These are phyloP conservation scores for Camelina neglecta DNA, from an alignment of 345 rosid genomes.

Conservation along the genomic window DNA sequence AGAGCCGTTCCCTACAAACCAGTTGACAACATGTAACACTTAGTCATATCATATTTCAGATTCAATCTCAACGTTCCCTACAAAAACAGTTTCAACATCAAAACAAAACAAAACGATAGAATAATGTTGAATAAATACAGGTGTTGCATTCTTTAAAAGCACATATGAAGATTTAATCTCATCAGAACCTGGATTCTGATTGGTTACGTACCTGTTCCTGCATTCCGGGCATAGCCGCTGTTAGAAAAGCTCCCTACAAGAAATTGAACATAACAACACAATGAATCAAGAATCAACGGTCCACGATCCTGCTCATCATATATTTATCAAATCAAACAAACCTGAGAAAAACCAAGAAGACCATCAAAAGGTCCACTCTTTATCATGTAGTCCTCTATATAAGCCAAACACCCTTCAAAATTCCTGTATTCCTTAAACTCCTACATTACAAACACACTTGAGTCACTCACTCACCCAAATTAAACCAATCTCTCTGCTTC, in stretches of 20 bases:
- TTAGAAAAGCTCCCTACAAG: constrained; percentile 40
- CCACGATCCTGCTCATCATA: constrained; percentile 8
- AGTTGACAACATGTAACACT: constrained; percentile 21
- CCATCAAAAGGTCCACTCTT: constrained; percentile 57
- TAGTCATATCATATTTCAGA: neutral
- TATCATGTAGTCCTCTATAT: constrained; percentile 54
- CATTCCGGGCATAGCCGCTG: constrained; percentile 44
- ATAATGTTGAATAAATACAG: no score
- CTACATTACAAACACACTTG: constrained; percentile 24
- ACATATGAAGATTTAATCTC: neutral
- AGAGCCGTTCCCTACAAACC: constrained; percentile 32
- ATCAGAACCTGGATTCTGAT: constrained; percentile 2
- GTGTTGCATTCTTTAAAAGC: neutral
- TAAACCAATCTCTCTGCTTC: neutral
- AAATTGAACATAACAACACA: neutral
- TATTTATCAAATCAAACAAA: constrained; percentile 18
- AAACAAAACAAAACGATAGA: neutral
- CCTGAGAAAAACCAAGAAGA: constrained; percentile 60
- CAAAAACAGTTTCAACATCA: neutral
- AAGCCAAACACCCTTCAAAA: constrained; percentile 50
- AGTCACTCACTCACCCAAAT: neutral
- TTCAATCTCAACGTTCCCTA: neutral
- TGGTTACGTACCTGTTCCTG: constrained; percentile 39
- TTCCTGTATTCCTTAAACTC: constrained; percentile 45
- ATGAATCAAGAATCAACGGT: neutral